These are phyloP conservation scores for Leccinum truebloodii DNA, from an alignment of 768 basidiomycete species.

Conservation along the genomic window DNA sequence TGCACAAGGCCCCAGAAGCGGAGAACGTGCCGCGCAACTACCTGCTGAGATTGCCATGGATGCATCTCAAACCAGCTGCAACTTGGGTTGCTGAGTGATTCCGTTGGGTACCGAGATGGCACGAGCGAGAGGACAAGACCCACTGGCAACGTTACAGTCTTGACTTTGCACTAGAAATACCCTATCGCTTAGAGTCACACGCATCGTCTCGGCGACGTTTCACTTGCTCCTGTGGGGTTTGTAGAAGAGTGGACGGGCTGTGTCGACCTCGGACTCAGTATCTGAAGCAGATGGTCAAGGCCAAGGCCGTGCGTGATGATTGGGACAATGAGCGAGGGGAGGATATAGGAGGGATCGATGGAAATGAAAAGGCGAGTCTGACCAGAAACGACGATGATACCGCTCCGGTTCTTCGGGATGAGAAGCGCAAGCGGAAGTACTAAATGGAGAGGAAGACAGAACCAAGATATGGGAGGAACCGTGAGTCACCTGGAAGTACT, in stretches of 20 bases:
- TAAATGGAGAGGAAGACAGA: slow-evolving; percentile 29
- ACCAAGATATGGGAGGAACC: slow-evolving; percentile 57
- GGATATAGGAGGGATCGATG: neutral
- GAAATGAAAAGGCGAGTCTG: neutral
- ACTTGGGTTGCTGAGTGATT: too few relatives aligned
- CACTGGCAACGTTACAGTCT: slow-evolving; percentile 7
- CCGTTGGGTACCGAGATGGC: slow-evolving; percentile 8
- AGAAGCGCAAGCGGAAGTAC: neutral
- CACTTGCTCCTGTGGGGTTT: neutral
- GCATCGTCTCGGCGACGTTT: neutral
- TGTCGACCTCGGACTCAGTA: slow-evolving; percentile 1
- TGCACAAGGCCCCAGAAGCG: slow-evolving; percentile 43
- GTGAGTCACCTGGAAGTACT: slow-evolving; percentile 41
- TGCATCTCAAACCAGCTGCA: slow-evolving; percentile 27
- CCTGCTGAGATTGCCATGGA: slow-evolving; percentile 62
- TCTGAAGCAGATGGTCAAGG: slow-evolving; percentile 32
- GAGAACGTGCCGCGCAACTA: slow-evolving; percentile 50
- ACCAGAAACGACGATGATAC: neutral
- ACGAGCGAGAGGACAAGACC: slow-evolving; percentile 14
- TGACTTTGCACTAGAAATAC: too few relatives aligned
- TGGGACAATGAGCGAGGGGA: slow-evolving; percentile 40
- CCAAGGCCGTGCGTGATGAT: slow-evolving; percentile 42
- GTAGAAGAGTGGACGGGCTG: slow-evolving; percentile 3
- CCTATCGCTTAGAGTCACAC: neutral
- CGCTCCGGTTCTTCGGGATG: neutral